phyloP scores from a whole-genome alignment of 1,139 yeast genomes.

The Yamadazyma jaroonii region DNA sequence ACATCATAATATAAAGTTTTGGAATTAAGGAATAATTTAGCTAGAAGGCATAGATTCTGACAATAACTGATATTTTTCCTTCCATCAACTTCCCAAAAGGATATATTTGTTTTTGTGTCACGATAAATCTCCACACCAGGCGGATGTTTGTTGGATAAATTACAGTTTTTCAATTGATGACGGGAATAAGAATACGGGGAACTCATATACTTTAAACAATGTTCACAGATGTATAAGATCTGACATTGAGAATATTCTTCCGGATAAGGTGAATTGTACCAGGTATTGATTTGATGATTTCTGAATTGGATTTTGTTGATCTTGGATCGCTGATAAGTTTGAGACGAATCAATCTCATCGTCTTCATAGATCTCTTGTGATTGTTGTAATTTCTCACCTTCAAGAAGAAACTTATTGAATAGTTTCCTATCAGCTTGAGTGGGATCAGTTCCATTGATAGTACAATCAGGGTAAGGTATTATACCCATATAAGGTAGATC shows the following conservation, averaged over 20 bases:
- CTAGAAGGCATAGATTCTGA: conserved; percentile 83
- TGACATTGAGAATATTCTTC: conserved; percentile 70
- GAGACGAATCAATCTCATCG: neutral
- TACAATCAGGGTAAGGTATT: conserved; percentile 56
- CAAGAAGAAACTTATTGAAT: conserved; percentile 34
- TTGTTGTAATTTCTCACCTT: conserved; percentile 24
- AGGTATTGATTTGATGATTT: conserved; percentile 73
- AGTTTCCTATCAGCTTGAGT: conserved; percentile 44
- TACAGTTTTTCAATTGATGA: conserved; percentile 70
- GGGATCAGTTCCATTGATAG: conserved; percentile 62
- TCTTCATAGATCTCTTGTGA: conserved; percentile 1
- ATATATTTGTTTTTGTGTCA: conserved; percentile 45
- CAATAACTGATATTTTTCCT: conserved; percentile 78
- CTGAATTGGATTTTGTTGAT: conserved; percentile 63
- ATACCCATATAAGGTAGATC: conserved; percentile 69
- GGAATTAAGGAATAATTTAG: conserved; percentile 84
- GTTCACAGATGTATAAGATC: conserved; percentile 75
- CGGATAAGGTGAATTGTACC: conserved; percentile 95
- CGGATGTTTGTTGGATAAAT: conserved; percentile 56
- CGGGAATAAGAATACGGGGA: conserved; percentile 67
- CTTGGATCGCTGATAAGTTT: conserved; percentile 22
- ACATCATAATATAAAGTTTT: conserved; percentile 93
- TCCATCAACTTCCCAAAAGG: conserved; percentile 93
- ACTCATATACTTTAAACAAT: conserved; percentile 78
- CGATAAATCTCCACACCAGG: conserved; percentile 93